phyloP scores from a whole-genome alignment of 2,329 filamentous ascomycete species.

The Peltaster fructicola region DNA sequence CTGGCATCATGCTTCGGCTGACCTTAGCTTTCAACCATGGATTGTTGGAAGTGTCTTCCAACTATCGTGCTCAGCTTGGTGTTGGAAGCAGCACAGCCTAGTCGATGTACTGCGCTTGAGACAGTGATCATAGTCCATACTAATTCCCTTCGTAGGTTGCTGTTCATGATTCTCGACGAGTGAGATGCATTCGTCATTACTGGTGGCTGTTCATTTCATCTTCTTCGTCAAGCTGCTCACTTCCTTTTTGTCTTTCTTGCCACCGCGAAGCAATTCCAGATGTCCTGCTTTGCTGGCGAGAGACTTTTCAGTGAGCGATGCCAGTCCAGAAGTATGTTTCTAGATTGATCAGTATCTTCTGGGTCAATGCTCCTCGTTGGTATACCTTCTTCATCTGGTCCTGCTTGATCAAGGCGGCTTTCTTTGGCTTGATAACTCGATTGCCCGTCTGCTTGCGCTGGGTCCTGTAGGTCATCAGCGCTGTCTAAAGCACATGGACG shows the following conservation, averaged over 20 bases:
- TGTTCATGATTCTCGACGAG: too few relatives aligned
- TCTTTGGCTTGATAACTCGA: constrained; percentile 50
- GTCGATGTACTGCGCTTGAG: too few relatives aligned
- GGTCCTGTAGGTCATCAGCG: constrained; percentile 10
- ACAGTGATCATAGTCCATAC: too few relatives aligned
- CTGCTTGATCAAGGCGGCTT: constrained; percentile 39
- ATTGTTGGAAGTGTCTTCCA: too few relatives aligned
- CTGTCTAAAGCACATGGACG: too few relatives aligned
- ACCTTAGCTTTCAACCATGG: too few relatives aligned
- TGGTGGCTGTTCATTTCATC: not conserved
- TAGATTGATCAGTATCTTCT: constrained; percentile 9
- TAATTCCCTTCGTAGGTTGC: too few relatives aligned
- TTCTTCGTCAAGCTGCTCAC: constrained; percentile 19
- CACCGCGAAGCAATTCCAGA: constrained; percentile 48
- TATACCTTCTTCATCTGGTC: constrained; percentile 44
- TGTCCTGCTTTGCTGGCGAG: constrained; percentile 52
- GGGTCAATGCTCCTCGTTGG: not conserved
- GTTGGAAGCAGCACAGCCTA: too few relatives aligned
- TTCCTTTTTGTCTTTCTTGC: constrained; percentile 39
- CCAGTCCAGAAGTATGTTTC: constrained; percentile 46
- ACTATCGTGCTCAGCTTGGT: too few relatives aligned
- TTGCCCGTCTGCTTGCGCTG: constrained; percentile 28
- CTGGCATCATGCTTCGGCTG: too few relatives aligned
- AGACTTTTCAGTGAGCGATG: constrained; percentile 47
- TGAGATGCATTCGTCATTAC: not conserved